phyloP scores from a whole-genome alignment of 768 basidiomycete genomes.

The Infundibulicybe gibba region DNA sequence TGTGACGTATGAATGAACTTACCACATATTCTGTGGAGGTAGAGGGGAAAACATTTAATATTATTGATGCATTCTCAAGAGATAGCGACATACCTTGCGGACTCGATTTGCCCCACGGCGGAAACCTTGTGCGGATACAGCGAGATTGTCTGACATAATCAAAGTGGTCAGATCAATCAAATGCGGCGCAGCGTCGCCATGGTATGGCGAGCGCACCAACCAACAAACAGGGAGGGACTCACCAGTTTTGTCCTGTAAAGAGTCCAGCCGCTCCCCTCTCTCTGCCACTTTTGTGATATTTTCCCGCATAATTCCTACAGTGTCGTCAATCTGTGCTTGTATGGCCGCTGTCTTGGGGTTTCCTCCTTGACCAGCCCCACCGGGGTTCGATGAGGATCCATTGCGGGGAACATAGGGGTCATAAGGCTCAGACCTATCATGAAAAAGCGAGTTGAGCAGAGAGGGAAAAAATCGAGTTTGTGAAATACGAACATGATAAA shows the following conservation, averaged over 20 bases:
- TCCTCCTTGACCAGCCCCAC: constrained; percentile 41
- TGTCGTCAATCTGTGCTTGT: constrained; percentile 96
- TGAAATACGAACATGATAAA: constrained; percentile 32
- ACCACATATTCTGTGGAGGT: constrained; percentile 80
- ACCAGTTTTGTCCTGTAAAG: constrained; percentile 98
- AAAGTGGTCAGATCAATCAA: constrained; percentile 5
- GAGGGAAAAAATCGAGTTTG: constrained; percentile 4
- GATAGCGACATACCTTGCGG: constrained; percentile 72
- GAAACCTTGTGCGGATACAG: constrained; percentile 99
- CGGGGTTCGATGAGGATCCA: constrained; percentile 58
- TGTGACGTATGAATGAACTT: constrained; percentile 28
- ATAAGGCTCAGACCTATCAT: constrained; percentile 90
- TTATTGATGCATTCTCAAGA: constrained; percentile 1
- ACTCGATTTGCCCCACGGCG: constrained; percentile 95
- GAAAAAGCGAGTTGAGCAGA: constrained; percentile 9
- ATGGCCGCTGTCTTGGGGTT: constrained; percentile 91
- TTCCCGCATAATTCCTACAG: constrained; percentile 96
- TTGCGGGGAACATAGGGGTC: constrained; percentile 95
- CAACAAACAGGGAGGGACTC: constrained; percentile 22
- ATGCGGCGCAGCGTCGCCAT: background rate
- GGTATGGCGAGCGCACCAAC: background rate
- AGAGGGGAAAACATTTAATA: constrained; percentile 3
- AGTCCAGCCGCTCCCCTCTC: constrained; percentile 90
- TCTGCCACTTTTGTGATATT: constrained; percentile 97
- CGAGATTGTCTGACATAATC: constrained; percentile 79